Percentiles rank a stretch among this genome's conserved stretches.
phyloP scores from a whole-genome alignment of 73 alveolate genomes.

The Urostyla sp. region DNA sequence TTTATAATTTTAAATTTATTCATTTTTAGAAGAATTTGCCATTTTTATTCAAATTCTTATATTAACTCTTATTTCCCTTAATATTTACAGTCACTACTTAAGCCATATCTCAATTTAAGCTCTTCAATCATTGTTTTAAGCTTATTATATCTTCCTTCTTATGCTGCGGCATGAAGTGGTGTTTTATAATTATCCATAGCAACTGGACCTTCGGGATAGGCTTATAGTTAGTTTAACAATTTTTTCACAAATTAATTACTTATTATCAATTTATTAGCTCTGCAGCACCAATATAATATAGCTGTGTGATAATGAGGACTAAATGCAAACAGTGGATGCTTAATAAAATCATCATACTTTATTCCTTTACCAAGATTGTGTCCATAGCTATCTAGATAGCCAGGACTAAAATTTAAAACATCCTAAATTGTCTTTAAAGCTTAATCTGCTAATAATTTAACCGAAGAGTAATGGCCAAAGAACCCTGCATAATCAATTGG shows the following conservation, averaged over 20 bases:
- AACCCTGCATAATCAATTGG: constrained; percentile 62
- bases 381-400: neutral
- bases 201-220: constrained; percentile 60
- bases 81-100: neutral
- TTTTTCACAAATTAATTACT: neutral
- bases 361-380: neutral
- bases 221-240: neutral
- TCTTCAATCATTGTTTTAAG: constrained; percentile 11
- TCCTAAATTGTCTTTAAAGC: neutral
- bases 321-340: neutral
- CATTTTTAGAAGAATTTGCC: neutral
- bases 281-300: constrained; percentile 60
- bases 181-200: constrained; percentile 22
- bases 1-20: neutral
- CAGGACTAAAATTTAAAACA: neutral
- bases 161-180: constrained; percentile 68
- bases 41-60: neutral
- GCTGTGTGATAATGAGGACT: constrained; percentile 54
- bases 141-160: constrained; percentile 12
- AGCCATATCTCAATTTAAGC: constrained; percentile 1
- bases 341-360: neutral
- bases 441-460: neutral
- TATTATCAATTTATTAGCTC: neutral
- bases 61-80: neutral
- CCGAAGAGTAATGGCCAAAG: neutral